Base-by-base conservation (phyloP, 106 monocot genomes). In the Narthecium ossifragum region DNA sequence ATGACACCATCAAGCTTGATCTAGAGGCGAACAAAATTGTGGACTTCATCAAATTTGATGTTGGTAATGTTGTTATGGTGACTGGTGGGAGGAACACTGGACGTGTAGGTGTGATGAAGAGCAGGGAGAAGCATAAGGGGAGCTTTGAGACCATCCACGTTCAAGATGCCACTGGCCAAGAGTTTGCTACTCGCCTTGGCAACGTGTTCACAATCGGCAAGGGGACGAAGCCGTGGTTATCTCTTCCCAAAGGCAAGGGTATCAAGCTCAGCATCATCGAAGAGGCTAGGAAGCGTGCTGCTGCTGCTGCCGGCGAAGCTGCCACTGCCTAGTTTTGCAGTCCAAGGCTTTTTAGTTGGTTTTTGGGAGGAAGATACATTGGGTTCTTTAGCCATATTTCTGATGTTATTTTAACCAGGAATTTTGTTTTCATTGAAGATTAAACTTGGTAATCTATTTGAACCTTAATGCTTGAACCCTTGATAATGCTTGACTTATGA, bases 51-150 rank as follows among this genome's bases (percentile, higher is more conserved):
- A 84, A 89, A 54, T 89, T 89, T 50, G 88, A 89, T 46, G 88
- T 89, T 8, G 88, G 89, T 2, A 89, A 84, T 69, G 78, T 89
- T 6, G 80, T 84, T 2, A 89, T 89, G 89, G 84, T 89, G 29
- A 89, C 84, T 25, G 89, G 89, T 32, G 89, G 89, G 10, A 67
- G 84, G 31, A 89, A 89, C 71, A 89, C 70, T 2, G 89, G 89
- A 3, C 84, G 84, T 25, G 84, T 89, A 3, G 89, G 89, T 5
- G 58, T 89, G 31, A 89, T 84, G 53, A 89, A 89, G 89, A 84
- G 80, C 84, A 73, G 84, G 62, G 89, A 89, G 74, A 89, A 89
- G 74, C 84, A 89, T 29, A 89, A 89, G 84, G 89, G 89, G 6
- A 81, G 66, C 29, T 89, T 89, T 46, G 89, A 89, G 60, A 89